A percentile compares a stretch with the other conserved stretches of the same genome.
phyloP scores from a whole-genome alignment of 805 yeast genomes.

The Sugiyamaella chiloensis region DNA sequence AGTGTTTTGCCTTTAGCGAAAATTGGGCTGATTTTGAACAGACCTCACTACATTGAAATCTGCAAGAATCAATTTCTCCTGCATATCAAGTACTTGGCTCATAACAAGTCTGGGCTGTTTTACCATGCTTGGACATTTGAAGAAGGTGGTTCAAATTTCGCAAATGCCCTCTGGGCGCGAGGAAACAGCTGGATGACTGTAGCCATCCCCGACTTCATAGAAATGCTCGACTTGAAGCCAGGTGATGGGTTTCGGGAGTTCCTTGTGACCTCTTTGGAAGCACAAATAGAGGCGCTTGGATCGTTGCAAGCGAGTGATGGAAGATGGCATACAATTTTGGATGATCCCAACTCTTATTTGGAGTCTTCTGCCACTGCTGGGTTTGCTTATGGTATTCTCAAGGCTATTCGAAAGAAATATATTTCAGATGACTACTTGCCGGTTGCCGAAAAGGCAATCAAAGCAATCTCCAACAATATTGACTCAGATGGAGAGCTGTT shows the following conservation, averaged over 20 bases:
- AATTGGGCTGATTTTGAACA: constrained; percentile 30
- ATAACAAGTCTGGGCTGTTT: constrained; percentile 35
- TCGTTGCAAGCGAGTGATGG: constrained; percentile 34
- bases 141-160: constrained; percentile 14
- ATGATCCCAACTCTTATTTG: constrained; percentile 32
- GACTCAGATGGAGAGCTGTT: constrained; percentile 35
- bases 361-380: constrained; percentile 40
- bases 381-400: constrained; percentile 38
- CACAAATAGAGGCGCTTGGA: constrained; percentile 33
- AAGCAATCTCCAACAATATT: constrained; percentile 33
- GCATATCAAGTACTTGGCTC: constrained; percentile 35
- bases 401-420: constrained; percentile 33
- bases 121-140: constrained; percentile 34
- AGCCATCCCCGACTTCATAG: constrained; percentile 38
- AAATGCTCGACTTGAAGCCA: constrained; percentile 30
- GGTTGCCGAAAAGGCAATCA: constrained; percentile 34
- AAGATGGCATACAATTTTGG: constrained; percentile 37
- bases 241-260: constrained; percentile 33
- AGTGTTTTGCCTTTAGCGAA: constrained; percentile 39
- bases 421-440: constrained; percentile 28
- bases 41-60: constrained; percentile 36
- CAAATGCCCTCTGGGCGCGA: constrained; percentile 37
- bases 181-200: constrained; percentile 40
- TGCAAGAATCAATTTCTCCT: constrained; percentile 36
- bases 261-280: constrained; percentile 32